Evolutionary conservation across 768 basidiomycete genomes (phyloP).

Genomic region (Mycena rebaudengoi): DNA sequence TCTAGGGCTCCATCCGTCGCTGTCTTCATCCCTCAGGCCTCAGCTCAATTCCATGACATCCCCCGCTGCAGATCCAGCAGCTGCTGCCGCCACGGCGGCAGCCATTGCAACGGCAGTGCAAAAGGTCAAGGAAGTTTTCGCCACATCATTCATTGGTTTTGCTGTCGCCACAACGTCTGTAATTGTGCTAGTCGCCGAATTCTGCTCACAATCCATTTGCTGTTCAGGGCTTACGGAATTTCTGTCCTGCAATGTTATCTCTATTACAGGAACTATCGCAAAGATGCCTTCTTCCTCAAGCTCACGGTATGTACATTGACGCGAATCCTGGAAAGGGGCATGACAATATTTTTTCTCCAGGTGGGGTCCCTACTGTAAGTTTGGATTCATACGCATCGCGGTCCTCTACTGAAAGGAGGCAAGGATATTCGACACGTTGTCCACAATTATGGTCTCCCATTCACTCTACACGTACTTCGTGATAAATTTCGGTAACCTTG

Average conservation of each 20-base stretch:
- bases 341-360: background rate
- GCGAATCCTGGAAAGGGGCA: background rate
- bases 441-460: slow-evolving; percentile 15
- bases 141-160: slow-evolving; percentile 18
- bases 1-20: too few relatives aligned
- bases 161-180: slow-evolving; percentile 14
- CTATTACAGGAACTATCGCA: slow-evolving; percentile 11
- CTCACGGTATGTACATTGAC: background rate
- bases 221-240: slow-evolving; percentile 19
- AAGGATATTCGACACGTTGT: slow-evolving; percentile 18
- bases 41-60: slow-evolving; percentile 1
- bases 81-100: background rate
- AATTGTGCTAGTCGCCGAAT: background rate
- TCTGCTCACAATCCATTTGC: too few relatives aligned
- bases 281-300: slow-evolving; percentile 8
- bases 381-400: background rate
- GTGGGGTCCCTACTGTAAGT: slow-evolving; percentile 8
- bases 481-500: slow-evolving; percentile 15
- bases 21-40: too few relatives aligned
- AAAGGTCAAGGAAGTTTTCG: slow-evolving; percentile 20
- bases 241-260: slow-evolving; percentile 6
- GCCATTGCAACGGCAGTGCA: background rate
- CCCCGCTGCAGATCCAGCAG: background rate
- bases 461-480: slow-evolving; percentile 20
- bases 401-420: background rate